A percentile compares a stretch with the other conserved stretches of the same genome.
Evolutionary conservation across 306 rosid species (phyloP).

Genomic region (Alnus glutinosa): DNA sequence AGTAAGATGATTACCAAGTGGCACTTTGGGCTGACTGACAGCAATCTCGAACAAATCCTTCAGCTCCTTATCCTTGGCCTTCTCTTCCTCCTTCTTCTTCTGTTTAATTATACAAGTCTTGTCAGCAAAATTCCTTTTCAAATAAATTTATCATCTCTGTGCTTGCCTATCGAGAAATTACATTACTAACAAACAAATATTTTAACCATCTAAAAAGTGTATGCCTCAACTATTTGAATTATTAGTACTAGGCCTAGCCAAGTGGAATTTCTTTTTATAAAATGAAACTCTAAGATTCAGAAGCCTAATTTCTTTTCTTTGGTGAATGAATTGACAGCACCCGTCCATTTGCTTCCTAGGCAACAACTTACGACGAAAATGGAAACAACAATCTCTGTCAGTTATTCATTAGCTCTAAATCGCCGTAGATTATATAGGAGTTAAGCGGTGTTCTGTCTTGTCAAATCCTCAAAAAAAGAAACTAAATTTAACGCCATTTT

Average conservation of each 20-base stretch:
- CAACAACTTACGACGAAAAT: background rate
- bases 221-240: background rate
- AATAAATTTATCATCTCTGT: no score
- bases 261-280: background rate
- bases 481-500: no score
- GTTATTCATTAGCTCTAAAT: no score
- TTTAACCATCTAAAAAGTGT: no score
- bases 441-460: background rate
- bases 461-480: no score
- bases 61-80: constrained; percentile 88
- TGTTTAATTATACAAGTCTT: constrained; percentile 23
- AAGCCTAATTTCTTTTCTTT: background rate
- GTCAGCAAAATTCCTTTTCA: no score
- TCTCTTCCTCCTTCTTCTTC: constrained; percentile 99
- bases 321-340: background rate
- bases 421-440: no score
- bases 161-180: no score
- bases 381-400: background rate
- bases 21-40: constrained; percentile 91
- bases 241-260: background rate
- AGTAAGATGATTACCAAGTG: constrained; percentile 53
- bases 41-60: constrained; percentile 90
- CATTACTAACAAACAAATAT: no score
- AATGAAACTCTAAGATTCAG: background rate
- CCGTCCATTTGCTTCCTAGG: background rate